Percentiles rank a stretch among this genome's conserved stretches.
Evolutionary conservation across 108 stramenopile species (phyloP).

Genomic region (Nitzschia palea): DNA sequence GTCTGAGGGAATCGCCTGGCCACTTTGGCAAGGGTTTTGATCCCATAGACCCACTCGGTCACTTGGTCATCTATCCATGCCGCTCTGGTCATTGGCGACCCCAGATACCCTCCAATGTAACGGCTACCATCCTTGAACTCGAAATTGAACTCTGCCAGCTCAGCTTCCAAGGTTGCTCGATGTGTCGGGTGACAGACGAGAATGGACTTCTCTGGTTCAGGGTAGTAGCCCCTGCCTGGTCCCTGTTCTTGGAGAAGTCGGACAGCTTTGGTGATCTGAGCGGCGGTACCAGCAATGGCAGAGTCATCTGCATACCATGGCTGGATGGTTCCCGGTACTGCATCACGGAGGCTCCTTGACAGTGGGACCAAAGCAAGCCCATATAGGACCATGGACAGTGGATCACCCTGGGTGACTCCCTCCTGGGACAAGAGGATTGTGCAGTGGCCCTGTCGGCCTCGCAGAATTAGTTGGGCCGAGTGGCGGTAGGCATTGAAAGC

Average conservation of each 20-base stretch:
- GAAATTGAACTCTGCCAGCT: not conserved
- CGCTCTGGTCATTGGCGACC: not conserved
- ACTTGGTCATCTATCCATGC: constrained; percentile 18
- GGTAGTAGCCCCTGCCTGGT: not conserved
- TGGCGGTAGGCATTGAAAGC: too few species aligned
- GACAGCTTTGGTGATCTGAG: not conserved
- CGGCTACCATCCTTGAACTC: too few species aligned
- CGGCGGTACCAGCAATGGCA: constrained; percentile 10
- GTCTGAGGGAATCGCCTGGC: constrained; percentile 21
- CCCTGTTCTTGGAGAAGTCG: not conserved
- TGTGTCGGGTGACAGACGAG: not conserved
- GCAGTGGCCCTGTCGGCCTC: not conserved
- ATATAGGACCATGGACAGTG: constrained; percentile 37
- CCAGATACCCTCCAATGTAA: not conserved
- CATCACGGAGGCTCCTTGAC: not conserved
- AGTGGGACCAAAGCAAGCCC: constrained; percentile 34
- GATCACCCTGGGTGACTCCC: constrained; percentile 43
- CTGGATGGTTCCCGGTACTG: constrained; percentile 1
- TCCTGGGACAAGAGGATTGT: too few species aligned
- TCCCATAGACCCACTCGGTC: constrained; percentile 12
- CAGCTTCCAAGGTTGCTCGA: not conserved
- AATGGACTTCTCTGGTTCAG: not conserved
- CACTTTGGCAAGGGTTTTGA: constrained; percentile 3
- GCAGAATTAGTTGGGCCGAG: not conserved
- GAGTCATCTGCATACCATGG: constrained; percentile 44